Conservation (phyloP, 2,329 filamentous ascomycete genomes). For the Phialophora macrospora region DNA sequence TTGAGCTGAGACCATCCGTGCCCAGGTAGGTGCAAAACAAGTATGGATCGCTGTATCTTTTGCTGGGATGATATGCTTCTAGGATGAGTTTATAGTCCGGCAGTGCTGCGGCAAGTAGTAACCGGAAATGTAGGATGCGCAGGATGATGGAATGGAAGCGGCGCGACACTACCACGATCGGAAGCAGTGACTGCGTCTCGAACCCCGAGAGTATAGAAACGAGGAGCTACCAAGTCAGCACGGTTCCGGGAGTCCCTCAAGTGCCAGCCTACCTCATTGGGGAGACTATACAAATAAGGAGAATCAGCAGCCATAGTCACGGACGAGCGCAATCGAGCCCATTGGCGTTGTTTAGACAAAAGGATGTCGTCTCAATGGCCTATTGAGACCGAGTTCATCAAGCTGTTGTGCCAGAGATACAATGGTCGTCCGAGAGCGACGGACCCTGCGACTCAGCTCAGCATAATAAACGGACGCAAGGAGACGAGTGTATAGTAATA, state of each 20-base stretch:
- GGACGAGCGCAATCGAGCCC: conserved; percentile 14
- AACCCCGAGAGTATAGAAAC: conserved; percentile 57
- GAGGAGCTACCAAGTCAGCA: conserved; percentile 52
- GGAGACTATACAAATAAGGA: conserved; percentile 38
- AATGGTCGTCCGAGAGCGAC: neutral
- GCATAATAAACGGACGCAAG: neutral
- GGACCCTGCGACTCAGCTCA: neutral
- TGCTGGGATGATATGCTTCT: conserved; percentile 76
- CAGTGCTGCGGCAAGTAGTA: conserved; percentile 63
- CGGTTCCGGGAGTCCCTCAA: neutral
- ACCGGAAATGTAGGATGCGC: conserved; percentile 67
- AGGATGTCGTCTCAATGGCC: neutral
- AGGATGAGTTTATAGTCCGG: conserved; percentile 71
- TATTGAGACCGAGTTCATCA: neutral
- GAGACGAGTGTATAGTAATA: conserved; percentile 11
- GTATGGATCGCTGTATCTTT: conserved; percentile 69
- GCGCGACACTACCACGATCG: conserved; percentile 63
- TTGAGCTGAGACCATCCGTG: conserved; percentile 62
- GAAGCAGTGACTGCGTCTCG: conserved; percentile 59
- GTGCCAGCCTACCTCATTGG: conserved; percentile 44
- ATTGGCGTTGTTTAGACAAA: conserved; percentile 4
- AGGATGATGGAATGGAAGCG: conserved; percentile 68
- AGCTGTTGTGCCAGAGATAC: neutral
- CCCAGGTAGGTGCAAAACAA: conserved; percentile 71
- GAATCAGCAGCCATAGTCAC: conserved; percentile 19